A percentile compares a stretch with the other conserved stretches of the same genome.
phyloP scores from a whole-genome alignment of 257 asterid species.

The Fraxinus excelsior region DNA sequence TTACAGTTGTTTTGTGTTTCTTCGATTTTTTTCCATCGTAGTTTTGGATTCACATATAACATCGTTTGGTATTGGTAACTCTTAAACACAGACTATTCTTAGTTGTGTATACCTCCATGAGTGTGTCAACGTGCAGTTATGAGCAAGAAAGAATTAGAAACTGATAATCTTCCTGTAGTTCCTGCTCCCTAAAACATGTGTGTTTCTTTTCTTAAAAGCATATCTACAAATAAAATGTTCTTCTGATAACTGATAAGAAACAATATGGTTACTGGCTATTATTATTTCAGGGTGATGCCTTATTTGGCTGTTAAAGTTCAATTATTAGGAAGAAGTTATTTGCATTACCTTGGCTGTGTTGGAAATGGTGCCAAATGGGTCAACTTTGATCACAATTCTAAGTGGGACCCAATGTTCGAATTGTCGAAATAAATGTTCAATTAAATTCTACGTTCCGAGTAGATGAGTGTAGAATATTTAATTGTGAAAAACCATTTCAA shows the following conservation, averaged over 20 bases:
- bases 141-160: too few species aligned
- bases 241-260: constrained; percentile 19
- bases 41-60: neutral
- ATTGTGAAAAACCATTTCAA: too few species aligned
- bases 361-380: too few species aligned
- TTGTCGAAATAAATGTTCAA: too few species aligned
- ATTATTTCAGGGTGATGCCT: neutral
- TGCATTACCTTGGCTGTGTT: constrained; percentile 1
- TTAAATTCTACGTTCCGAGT: too few species aligned
- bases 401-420: too few species aligned
- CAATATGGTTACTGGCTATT: neutral
- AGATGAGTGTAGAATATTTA: too few species aligned
- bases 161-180: too few species aligned
- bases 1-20: neutral
- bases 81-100: neutral
- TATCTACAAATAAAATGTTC: constrained; percentile 6
- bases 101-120: too few species aligned
- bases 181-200: neutral
- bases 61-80: neutral
- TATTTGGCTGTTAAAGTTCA: constrained; percentile 4
- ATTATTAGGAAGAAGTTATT: constrained; percentile 6
- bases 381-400: too few species aligned
- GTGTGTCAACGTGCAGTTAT: too few species aligned
- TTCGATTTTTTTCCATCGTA: neutral
- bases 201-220: neutral